Base-by-base conservation (phyloP, 768 basidiomycete genomes). In the Amanita thiersii region DNA sequence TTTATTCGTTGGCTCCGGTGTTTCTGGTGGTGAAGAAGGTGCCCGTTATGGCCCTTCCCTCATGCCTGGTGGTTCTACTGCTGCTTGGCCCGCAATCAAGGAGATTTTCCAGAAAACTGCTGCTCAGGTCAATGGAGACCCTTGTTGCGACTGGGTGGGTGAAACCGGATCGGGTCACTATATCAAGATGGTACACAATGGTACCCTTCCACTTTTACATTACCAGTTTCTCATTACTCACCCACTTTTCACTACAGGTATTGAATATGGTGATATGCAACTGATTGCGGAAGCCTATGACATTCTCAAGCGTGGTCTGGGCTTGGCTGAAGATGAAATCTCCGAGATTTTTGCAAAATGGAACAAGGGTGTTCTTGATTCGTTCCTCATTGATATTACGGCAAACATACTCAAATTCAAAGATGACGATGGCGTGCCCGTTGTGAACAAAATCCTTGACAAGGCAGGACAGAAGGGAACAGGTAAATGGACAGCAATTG, bases 231-330 rank as follows among this genome's bases (percentile, higher is more conserved):
- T 43, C 34, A 44, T 38, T 26, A 37, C 48, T 33, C 34, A 53
- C 33, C 47, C 23, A 17, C n/a, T 41, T 36, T 36, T 44, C 38
- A 24, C n/a, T 9, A 30, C 24, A 93, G 94, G 94, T 71, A 99
- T 99, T 63, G 96, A 99, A 65, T 97, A 97, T 59, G 93, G 89
- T 55, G 96, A 99, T 68, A 99, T 99, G 96, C 94, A 98, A 64
- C 73, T 98, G 59, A 98, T 99, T 52, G 89, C 91, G 47, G 96
- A 99, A 67, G 92, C 90, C 4, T 99, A 99, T 63, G 94, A 97
- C 61, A 96, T 99, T 66, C 81, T 99, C 60, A 91, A 90, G 73
- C 87, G 91, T 52, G 94, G 94, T 47, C 84, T 98, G 54, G 89
- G 83, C 50, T 72, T 94, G 44, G 34, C 59, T 24, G 91, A 96